A percentile compares a stretch with the other conserved stretches of the same genome.
phyloP scores from a whole-genome alignment of 192 early-diverging fungal genomes.

The Backusella liffmaniae region DNA sequence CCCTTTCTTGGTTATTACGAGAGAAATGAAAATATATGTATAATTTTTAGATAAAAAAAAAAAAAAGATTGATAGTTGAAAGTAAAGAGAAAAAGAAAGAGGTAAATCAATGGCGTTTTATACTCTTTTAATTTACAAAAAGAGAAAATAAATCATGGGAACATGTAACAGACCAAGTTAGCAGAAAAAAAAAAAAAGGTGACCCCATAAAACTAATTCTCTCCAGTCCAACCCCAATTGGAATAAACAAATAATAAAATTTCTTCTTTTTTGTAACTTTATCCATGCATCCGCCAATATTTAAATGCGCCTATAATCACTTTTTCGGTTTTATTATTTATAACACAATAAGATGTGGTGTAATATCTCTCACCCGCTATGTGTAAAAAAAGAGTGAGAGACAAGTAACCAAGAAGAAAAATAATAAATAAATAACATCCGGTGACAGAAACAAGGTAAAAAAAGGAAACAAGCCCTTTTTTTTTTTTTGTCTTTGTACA shows the following conservation, averaged over 20 bases:
- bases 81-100: neutral
- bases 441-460: neutral
- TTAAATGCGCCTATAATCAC: neutral
- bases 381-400: neutral
- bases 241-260: neutral
- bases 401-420: neutral
- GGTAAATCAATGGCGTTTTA: neutral
- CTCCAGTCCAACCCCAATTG: neutral
- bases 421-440: slow-evolving; percentile 1
- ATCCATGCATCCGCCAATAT: slow-evolving; percentile 1
- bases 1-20: neutral
- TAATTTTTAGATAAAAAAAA: neutral
- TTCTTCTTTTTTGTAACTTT: slow-evolving; percentile 2
- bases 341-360: neutral
- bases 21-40: neutral
- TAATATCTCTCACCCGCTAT: neutral
- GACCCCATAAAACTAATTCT: neutral
- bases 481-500: neutral
- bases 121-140: neutral
- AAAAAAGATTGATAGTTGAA: neutral
- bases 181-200: neutral
- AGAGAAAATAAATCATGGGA: neutral
- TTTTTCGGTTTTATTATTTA: neutral
- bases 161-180: neutral
- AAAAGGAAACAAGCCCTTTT: neutral